phyloP scores from a whole-genome alignment of 768 basidiomycete genomes.

The Macrolepiota dolichaula region DNA sequence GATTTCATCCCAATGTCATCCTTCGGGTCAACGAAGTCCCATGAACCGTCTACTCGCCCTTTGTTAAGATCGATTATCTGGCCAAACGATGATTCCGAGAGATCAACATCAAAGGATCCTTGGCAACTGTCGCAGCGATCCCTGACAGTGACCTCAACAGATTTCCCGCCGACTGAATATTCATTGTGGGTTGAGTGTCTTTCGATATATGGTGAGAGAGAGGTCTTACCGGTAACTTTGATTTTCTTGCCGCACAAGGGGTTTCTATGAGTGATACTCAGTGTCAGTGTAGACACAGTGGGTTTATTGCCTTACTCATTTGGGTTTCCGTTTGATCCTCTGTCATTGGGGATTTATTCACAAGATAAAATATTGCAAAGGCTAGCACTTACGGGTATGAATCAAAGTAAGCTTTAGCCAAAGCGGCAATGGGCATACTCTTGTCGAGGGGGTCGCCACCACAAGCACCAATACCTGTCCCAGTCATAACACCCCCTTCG shows the following conservation, averaged over 20 bases:
- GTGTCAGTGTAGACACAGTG: background rate
- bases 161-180: background rate
- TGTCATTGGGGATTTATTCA: background rate
- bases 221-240: background rate
- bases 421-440: background rate
- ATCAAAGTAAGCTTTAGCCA: background rate
- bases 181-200: background rate
- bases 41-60: background rate
- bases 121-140: background rate
- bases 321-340: background rate
- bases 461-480: background rate
- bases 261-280: background rate
- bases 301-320: background rate
- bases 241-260: slow-evolving; percentile 4
- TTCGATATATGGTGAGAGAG: background rate
- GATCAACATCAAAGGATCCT: background rate
- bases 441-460: background rate
- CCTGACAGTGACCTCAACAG: background rate
- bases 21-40: background rate
- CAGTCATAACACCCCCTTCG: background rate
- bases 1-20: background rate
- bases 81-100: background rate
- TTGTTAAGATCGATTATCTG: background rate
- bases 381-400: background rate
- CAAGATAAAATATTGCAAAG: background rate